These are phyloP conservation scores for Microcera coccophila DNA, from an alignment of 2,329 filamentous ascomycete genomes.

Conservation along the genomic window DNA sequence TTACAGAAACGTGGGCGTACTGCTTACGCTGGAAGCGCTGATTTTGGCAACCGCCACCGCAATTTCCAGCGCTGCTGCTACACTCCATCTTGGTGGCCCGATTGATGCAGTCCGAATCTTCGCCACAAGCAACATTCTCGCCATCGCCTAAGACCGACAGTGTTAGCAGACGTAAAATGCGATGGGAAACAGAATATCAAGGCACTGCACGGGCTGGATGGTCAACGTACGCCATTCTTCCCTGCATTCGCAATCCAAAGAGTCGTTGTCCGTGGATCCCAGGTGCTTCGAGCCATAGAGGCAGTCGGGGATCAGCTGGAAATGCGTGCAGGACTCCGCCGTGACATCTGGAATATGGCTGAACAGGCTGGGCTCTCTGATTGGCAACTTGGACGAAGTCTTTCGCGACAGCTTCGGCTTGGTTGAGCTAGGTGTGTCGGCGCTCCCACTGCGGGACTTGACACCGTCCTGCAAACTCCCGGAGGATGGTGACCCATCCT, in stretches of 20 bases:
- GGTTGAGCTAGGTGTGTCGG: constrained; percentile 44
- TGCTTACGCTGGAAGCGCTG: constrained; percentile 89
- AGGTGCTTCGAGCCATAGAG: constrained; percentile 89
- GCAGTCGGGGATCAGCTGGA: constrained; percentile 79
- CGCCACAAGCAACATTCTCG: constrained; percentile 81
- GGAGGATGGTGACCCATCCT: constrained; percentile 32
- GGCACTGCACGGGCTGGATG: constrained; percentile 5
- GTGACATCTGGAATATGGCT: constrained; percentile 74
- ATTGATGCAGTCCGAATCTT: constrained; percentile 98
- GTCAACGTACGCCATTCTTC: constrained; percentile 85
- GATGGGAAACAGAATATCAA: constrained; percentile 4
- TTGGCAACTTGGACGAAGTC: constrained; percentile 62
- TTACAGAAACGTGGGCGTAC: constrained; percentile 87
- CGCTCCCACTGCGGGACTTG: constrained; percentile 47
- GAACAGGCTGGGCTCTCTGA: constrained; percentile 64
- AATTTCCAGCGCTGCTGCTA: constrained; percentile 71
- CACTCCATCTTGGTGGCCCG: constrained; percentile 98
- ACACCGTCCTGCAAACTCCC: constrained; percentile 43
- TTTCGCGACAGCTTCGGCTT: constrained; percentile 71
- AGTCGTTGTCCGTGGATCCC: constrained; percentile 83
- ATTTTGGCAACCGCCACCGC: constrained; percentile 84
- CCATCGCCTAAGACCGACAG: constrained; percentile 55
- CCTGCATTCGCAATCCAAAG: constrained; percentile 89
- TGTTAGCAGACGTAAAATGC: no score
- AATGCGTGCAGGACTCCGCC: constrained; percentile 67